These are phyloP conservation scores for Pyrrhoderma noxium DNA, from an alignment of 1,284 basidiomycete genomes.

Conservation along the genomic window DNA sequence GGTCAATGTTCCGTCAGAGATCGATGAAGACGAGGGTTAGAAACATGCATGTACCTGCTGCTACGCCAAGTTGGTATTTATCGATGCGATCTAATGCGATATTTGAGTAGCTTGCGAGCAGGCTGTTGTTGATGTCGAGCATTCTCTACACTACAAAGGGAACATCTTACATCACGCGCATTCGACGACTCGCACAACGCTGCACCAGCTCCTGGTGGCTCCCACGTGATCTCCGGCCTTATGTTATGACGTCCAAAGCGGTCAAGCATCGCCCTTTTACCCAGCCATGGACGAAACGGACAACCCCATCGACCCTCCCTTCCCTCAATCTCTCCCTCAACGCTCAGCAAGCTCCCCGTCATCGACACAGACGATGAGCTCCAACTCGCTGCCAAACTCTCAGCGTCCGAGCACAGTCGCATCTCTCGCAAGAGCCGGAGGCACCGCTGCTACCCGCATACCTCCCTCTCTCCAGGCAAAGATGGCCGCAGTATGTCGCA, in stretches of 20 bases:
- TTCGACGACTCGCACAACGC: too few species aligned
- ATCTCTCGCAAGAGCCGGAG: constrained; percentile 32
- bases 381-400: constrained; percentile 16
- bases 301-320: neutral
- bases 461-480: constrained; percentile 89
- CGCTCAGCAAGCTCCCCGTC: constrained; percentile 3
- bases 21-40: neutral
- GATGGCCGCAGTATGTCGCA: constrained; percentile 70
- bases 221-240: constrained; percentile 3
- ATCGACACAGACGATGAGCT: neutral
- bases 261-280: neutral
- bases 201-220: too few species aligned
- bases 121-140: too few species aligned
- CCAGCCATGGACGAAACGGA: too few species aligned
- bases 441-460: constrained; percentile 52
- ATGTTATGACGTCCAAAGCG: neutral
- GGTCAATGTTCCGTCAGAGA: neutral
- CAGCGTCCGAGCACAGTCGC: constrained; percentile 31
- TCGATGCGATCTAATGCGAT: constrained; percentile 3
- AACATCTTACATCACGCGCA: too few species aligned
- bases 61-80: constrained; percentile 10
- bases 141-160: too few species aligned
- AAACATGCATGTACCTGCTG: constrained; percentile 9
- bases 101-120: neutral
- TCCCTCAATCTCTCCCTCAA: neutral